Conservation (phyloP, 768 basidiomycete genomes). For the Lyophyllum atratum region DNA sequence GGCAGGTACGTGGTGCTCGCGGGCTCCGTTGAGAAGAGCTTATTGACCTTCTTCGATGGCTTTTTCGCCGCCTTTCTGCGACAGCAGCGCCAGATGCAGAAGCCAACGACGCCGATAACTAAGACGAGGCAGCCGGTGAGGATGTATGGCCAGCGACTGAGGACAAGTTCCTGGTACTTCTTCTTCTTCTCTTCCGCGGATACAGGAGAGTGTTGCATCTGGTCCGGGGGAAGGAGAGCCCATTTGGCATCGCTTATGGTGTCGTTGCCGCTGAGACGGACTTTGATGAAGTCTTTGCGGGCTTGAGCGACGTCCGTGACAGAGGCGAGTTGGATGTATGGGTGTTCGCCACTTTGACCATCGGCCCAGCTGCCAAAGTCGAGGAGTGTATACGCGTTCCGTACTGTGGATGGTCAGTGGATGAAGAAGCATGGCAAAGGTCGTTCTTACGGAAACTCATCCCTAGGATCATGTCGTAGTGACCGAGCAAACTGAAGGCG, state of each 20-base stretch:
- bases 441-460: constrained; percentile 69
- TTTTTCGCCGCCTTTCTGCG: constrained; percentile 35
- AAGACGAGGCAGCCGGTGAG: constrained; percentile 58
- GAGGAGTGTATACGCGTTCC: constrained; percentile 72
- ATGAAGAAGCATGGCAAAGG: background rate
- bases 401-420: constrained; percentile 46
- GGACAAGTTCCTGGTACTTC: constrained; percentile 58
- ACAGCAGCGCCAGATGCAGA: constrained; percentile 65
- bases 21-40: constrained; percentile 24
- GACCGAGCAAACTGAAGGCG: constrained; percentile 74
- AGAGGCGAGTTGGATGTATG: constrained; percentile 72
- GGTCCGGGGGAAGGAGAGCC: constrained; percentile 57
- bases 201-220: constrained; percentile 65
- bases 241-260: constrained; percentile 55
- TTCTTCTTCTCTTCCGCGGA: constrained; percentile 68
- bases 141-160: constrained; percentile 77
- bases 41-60: constrained; percentile 16
- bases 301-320: constrained; percentile 54
- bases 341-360: constrained; percentile 46
- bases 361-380: constrained; percentile 73
- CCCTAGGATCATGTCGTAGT: constrained; percentile 83
- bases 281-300: constrained; percentile 64
- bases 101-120: constrained; percentile 44
- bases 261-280: constrained; percentile 62
- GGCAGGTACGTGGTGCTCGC: constrained; percentile 32